Evolutionary conservation across 192 early-diverging fungal species (phyloP).

Genomic region (Entomortierella beljakovae): DNA sequence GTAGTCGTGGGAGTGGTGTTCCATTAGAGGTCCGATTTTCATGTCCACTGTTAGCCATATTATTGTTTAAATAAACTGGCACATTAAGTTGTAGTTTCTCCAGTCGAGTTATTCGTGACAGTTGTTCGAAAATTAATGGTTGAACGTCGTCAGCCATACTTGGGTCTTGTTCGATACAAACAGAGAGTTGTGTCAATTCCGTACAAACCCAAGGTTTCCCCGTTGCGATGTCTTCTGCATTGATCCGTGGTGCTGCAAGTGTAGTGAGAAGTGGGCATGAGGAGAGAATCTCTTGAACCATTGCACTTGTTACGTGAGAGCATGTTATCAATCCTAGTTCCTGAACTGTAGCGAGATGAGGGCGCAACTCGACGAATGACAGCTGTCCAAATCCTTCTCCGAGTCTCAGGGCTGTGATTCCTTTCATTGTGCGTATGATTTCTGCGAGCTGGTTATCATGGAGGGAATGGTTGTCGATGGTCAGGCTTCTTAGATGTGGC

Average conservation of each 20-base stretch:
- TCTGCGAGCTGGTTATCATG: neutral
- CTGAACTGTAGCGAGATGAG: neutral
- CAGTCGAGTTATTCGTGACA: neutral
- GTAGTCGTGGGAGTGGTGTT: neutral
- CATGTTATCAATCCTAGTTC: neutral
- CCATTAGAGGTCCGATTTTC: neutral
- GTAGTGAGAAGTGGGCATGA: neutral
- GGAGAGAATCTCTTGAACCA: neutral
- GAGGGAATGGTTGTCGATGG: neutral
- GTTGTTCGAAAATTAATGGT: neutral
- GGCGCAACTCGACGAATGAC: neutral
- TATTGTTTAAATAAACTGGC: neutral
- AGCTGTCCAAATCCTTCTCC: neutral
- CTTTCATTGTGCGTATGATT: neutral
- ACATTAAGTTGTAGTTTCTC: neutral
- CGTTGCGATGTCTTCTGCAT: neutral
- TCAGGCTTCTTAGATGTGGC: neutral
- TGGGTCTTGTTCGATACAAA: neutral
- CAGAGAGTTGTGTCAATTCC: neutral
- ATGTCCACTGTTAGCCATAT: neutral
- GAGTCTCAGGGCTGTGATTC: neutral
- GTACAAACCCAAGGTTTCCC: neutral
- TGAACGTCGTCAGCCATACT: neutral
- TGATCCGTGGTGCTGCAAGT: neutral
- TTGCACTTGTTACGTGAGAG: neutral